Conservation (phyloP, 768 basidiomycete species). For the Auricularia heimuer region DNA sequence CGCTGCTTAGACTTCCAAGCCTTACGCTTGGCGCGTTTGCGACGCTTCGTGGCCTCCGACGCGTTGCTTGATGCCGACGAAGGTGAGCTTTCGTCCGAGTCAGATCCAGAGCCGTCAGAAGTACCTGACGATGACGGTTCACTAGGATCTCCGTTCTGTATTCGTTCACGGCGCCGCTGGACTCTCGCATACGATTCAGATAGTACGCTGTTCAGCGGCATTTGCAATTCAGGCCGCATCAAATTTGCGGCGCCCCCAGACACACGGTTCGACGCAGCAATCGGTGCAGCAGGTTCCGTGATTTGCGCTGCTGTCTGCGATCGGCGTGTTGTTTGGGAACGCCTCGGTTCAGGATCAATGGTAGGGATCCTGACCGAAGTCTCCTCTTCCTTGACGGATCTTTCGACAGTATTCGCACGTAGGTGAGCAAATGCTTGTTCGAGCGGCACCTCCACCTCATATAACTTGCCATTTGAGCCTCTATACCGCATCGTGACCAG, state of each 20-base stretch:
- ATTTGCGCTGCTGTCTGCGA: background rate
- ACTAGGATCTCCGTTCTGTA: background rate
- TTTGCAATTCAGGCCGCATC: background rate
- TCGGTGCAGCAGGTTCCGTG: background rate
- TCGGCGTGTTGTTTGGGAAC: background rate
- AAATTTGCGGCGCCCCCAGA: background rate
- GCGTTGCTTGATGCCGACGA: background rate
- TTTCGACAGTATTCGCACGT: background rate
- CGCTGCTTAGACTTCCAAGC: background rate
- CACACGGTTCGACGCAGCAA: background rate
- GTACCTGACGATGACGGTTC: background rate
- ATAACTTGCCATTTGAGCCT: background rate
- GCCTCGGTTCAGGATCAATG: background rate
- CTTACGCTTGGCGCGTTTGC: background rate
- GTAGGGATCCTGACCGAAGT: background rate
- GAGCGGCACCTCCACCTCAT: background rate
- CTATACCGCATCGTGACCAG: background rate
- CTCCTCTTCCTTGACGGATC: background rate
- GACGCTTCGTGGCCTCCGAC: background rate
- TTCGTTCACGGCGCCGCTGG: background rate
- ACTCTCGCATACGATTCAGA: background rate
- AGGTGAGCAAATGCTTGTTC: background rate
- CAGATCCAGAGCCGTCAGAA: background rate
- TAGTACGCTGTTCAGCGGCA: background rate
- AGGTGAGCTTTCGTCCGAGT: background rate